Conservation (phyloP, 768 basidiomycete genomes). For the Scleroderma citrinum region DNA sequence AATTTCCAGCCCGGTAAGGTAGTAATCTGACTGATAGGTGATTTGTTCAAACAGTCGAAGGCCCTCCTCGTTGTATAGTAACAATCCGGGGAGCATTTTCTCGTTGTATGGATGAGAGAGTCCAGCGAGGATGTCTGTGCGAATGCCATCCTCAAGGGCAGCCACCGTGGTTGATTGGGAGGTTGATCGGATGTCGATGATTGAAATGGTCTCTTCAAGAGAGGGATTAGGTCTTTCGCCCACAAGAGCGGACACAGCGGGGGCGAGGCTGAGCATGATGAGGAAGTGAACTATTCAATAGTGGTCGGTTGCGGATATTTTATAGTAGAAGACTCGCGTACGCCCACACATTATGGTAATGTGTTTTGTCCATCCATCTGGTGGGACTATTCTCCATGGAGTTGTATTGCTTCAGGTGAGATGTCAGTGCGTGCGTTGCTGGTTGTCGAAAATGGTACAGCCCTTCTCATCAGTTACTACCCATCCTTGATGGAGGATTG, state of each 20-base stretch:
- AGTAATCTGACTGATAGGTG: slow-evolving; percentile 6
- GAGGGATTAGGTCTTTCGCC: neutral
- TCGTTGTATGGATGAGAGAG: slow-evolving; percentile 4
- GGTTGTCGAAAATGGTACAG: too few species aligned
- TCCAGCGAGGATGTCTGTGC: neutral
- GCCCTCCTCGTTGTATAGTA: slow-evolving; percentile 5
- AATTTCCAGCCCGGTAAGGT: slow-evolving; percentile 4
- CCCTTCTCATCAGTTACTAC: too few species aligned
- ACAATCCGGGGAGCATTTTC: slow-evolving; percentile 4
- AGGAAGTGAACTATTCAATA: neutral
- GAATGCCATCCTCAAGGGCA: slow-evolving; percentile 2
- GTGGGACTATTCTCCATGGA: too few species aligned
- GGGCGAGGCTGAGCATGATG: neutral
- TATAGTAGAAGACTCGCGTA: too few species aligned
- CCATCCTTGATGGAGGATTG: too few species aligned
- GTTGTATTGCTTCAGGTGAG: too few species aligned
- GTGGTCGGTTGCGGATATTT: neutral
- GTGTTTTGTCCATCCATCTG: too few species aligned
- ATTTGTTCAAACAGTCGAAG: slow-evolving; percentile 6
- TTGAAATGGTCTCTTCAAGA: neutral
- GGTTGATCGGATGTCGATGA: slow-evolving; percentile 3
- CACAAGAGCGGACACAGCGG: neutral
- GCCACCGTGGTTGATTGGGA: neutral
- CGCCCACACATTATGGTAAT: too few species aligned
- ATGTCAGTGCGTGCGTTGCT: too few species aligned